A percentile compares a stretch with the other conserved stretches of the same genome.
Evolutionary conservation across 1,284 basidiomycete species (phyloP).

Genomic region (Rhodotorula glutinis): DNA sequence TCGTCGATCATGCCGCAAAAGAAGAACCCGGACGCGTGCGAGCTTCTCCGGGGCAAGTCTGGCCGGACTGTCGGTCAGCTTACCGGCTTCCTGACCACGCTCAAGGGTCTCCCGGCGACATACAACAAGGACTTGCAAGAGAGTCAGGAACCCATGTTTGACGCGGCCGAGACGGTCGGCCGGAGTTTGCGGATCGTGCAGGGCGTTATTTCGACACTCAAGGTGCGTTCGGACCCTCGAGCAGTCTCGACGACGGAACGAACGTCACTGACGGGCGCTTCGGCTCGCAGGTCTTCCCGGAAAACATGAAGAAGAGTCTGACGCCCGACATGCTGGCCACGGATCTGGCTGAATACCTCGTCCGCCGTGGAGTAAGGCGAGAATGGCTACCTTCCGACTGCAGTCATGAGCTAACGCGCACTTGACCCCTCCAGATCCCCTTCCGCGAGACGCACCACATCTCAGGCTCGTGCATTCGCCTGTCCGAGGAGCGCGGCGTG

Average conservation of each 20-base stretch:
- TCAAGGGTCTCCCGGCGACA: constrained; percentile 95
- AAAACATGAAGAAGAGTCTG: constrained; percentile 83
- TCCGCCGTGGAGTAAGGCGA: constrained; percentile 83
- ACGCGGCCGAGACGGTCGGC: constrained; percentile 85
- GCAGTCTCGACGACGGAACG: not conserved
- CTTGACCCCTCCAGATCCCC: constrained; percentile 55
- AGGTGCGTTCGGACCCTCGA: constrained; percentile 54
- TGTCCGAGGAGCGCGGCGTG: constrained; percentile 79
- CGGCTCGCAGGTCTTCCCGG: constrained; percentile 67
- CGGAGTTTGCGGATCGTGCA: constrained; percentile 89
- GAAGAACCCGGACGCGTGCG: constrained; percentile 96
- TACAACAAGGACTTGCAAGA: constrained; percentile 99
- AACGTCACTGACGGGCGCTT: too few species aligned
- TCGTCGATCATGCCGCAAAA: constrained; percentile 99
- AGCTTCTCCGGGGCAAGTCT: constrained; percentile 89
- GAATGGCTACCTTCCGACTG: not conserved
- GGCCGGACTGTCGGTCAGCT: constrained; percentile 96
- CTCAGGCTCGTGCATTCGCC: constrained; percentile 89
- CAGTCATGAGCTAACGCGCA: not conserved
- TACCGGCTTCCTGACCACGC: constrained; percentile 96
- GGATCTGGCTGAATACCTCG: constrained; percentile 95
- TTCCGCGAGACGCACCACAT: constrained; percentile 99
- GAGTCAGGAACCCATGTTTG: constrained; percentile 96
- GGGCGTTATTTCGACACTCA: constrained; percentile 86
- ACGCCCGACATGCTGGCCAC: constrained; percentile 98